A percentile compares a stretch with the other conserved stretches of the same genome.
These are phyloP conservation scores for Ogataea allantospora DNA, from an alignment of 805 yeast species.

Conservation along the genomic window DNA sequence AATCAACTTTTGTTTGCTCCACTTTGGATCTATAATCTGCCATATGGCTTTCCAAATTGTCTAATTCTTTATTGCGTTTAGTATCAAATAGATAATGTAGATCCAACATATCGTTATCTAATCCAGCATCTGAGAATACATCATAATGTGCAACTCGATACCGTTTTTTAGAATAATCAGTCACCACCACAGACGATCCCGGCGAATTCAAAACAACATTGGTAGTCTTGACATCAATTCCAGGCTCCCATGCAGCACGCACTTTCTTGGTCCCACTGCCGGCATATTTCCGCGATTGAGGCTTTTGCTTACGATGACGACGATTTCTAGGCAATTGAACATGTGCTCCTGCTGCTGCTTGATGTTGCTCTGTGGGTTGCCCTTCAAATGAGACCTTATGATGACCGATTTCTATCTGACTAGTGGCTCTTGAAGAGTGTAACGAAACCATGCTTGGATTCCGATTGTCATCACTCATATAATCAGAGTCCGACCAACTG, in stretches of 20 bases:
- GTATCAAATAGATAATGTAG: constrained; percentile 9
- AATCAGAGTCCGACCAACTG: constrained; percentile 34
- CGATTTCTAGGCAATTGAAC: background rate
- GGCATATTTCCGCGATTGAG: constrained; percentile 30
- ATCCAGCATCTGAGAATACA: constrained; percentile 30
- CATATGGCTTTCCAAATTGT: constrained; percentile 7
- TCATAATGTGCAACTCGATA: constrained; percentile 46
- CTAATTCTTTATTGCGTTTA: constrained; percentile 13
- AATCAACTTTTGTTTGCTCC: constrained; percentile 25
- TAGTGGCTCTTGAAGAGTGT: background rate
- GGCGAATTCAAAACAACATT: constrained; percentile 48
- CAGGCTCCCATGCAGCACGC: constrained; percentile 59
- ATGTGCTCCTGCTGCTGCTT: constrained; percentile 5
- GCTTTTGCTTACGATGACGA: constrained; percentile 7
- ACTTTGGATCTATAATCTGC: constrained; percentile 12
- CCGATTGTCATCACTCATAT: constrained; percentile 16
- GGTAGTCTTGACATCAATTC: constrained; percentile 51
- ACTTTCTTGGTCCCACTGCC: constrained; percentile 40
- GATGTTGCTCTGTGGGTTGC: constrained; percentile 8
- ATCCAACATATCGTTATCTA: constrained; percentile 18
- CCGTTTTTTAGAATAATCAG: constrained; percentile 47
- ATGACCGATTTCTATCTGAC: background rate
- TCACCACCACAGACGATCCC: constrained; percentile 53
- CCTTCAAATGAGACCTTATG: background rate
- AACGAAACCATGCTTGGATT: constrained; percentile 1